Evolutionary conservation across 2,329 filamentous ascomycete genomes (phyloP).

Genomic region (Botrytis sinoallii): DNA sequence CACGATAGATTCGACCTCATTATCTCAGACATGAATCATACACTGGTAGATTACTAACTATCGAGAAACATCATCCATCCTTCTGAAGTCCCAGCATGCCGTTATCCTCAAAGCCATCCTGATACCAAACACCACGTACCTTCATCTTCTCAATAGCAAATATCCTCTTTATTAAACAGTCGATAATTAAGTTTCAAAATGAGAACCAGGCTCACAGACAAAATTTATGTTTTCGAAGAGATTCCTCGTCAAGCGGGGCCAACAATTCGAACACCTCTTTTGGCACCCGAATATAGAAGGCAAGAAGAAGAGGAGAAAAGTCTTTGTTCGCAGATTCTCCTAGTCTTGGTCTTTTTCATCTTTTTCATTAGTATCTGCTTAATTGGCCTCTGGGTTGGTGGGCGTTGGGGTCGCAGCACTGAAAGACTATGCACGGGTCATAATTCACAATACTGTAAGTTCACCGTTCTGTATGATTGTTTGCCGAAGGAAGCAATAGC

Average conservation of each 20-base stretch:
- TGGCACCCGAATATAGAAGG: neutral
- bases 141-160: neutral
- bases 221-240: neutral
- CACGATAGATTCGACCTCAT: neutral
- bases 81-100: neutral
- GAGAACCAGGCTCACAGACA: neutral
- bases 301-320: neutral
- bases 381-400: neutral
- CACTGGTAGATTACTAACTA: neutral
- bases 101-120: neutral
- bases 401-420: neutral
- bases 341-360: neutral
- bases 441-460: constrained; percentile 11
- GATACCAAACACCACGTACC: neutral
- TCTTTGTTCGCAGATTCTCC: neutral
- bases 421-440: neutral
- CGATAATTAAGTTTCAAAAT: neutral
- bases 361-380: constrained; percentile 7
- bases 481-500: neutral
- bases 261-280: neutral
- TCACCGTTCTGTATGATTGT: neutral
- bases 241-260: neutral
- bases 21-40: neutral
- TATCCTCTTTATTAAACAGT: neutral
- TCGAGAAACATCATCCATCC: neutral